A percentile compares a stretch with the other conserved stretches of the same genome.
Evolutionary conservation across 352 stramenopile genomes (phyloP).

Genomic region (Phytophthora europaea): DNA sequence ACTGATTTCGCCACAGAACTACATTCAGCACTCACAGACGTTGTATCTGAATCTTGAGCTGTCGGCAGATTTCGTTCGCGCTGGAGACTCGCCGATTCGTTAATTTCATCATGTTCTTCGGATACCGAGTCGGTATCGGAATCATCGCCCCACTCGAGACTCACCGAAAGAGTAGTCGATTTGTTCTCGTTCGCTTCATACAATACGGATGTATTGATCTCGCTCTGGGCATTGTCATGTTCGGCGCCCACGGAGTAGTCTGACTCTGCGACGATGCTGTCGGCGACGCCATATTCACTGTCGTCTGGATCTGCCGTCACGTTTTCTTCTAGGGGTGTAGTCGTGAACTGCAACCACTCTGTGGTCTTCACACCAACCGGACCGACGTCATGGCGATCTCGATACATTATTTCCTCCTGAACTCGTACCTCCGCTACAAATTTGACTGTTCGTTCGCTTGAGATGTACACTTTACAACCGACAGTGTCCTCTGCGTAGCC

Average conservation of each 20-base stretch:
- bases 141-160: background rate
- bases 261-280: background rate
- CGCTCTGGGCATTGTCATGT: background rate
- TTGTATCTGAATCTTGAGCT: too few species aligned
- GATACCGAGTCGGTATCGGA: too few species aligned
- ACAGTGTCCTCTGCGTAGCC: constrained; percentile 17
- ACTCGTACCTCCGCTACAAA: constrained; percentile 14
- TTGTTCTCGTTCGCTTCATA: background rate
- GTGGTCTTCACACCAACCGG: background rate
- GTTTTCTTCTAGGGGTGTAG: background rate
- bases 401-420: constrained; percentile 1
- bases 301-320: background rate
- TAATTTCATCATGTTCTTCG: too few species aligned
- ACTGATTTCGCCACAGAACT: too few species aligned
- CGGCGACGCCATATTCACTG: background rate
- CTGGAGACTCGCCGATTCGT: too few species aligned
- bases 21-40: too few species aligned
- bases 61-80: too few species aligned
- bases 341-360: background rate
- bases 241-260: background rate
- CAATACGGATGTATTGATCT: background rate
- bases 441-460: constrained; percentile 5
- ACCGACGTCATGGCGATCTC: background rate
- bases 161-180: background rate
- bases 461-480: constrained; percentile 9